These are phyloP conservation scores for Hypoxylon fragiforme DNA, from an alignment of 495 filamentous ascomycete genomes.

Conservation along the genomic window DNA sequence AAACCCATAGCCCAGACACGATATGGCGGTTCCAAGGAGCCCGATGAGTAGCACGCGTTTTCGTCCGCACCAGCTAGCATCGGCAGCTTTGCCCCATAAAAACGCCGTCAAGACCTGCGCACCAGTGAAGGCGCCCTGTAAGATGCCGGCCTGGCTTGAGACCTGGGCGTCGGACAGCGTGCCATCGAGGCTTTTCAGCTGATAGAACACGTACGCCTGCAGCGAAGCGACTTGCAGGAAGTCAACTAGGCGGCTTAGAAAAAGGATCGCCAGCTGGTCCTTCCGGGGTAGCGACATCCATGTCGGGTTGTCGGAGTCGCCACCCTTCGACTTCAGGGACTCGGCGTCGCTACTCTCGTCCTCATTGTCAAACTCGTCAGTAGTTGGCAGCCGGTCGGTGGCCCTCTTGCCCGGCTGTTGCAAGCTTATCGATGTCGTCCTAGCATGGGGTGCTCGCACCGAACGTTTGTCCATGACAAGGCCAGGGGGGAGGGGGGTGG, in stretches of 20 bases:
- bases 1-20: constrained; percentile 73
- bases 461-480: constrained; percentile 6
- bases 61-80: constrained; percentile 65
- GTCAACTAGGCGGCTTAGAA: constrained; percentile 53
- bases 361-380: constrained; percentile 13
- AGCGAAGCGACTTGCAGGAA: constrained; percentile 52
- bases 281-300: constrained; percentile 49
- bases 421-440: constrained; percentile 22
- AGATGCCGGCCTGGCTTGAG: constrained; percentile 67
- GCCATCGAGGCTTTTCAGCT: constrained; percentile 63
- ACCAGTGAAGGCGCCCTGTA: constrained; percentile 70
- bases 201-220: constrained; percentile 67
- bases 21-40: constrained; percentile 63
- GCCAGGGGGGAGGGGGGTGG: too few relatives aligned
- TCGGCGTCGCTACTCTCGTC: constrained; percentile 8
- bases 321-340: constrained; percentile 8
- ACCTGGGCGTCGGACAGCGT: constrained; percentile 65
- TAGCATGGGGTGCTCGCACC: constrained; percentile 8
- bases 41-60: constrained; percentile 70
- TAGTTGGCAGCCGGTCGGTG: constrained; percentile 1
- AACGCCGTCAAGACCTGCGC: constrained; percentile 77
- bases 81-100: constrained; percentile 70
- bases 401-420: constrained; percentile 3
- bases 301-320: constrained; percentile 17
- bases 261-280: constrained; percentile 51